phyloP scores from a whole-genome alignment of 164 flowering plant genomes.

The Stephania japonica region DNA sequence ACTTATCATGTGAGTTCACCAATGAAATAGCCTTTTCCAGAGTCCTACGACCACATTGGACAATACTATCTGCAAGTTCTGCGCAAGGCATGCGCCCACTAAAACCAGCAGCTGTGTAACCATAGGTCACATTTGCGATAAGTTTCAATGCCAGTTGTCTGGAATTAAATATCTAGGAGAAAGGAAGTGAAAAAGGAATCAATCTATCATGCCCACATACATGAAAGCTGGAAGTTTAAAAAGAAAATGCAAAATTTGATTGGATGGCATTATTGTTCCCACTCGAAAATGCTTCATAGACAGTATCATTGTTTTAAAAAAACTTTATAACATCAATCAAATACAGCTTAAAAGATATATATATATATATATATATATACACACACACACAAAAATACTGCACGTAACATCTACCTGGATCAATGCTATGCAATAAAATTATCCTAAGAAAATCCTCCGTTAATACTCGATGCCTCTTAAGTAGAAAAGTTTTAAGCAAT shows the following conservation, averaged over 20 bases:
- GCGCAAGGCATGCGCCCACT: slow-evolving; percentile 99
- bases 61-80: slow-evolving; percentile 98
- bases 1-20: slow-evolving; percentile 72
- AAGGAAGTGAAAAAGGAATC: neutral
- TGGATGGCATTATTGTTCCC: neutral
- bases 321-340: no score
- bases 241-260: neutral
- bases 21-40: slow-evolving; percentile 84
- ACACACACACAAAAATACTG: no score
- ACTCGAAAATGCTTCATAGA: neutral
- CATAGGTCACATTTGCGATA: slow-evolving; percentile 96
- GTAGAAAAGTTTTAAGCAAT: neutral
- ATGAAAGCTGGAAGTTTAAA: neutral
- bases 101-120: slow-evolving; percentile 98
- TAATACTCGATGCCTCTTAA: neutral
- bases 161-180: slow-evolving; percentile 72
- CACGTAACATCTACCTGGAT: no score
- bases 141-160: slow-evolving; percentile 97
- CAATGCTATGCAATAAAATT: neutral
- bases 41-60: slow-evolving; percentile 95
- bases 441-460: neutral
- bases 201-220: neutral
- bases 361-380: no score
- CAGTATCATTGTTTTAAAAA: no score
- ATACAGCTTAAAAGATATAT: no score